Conservation (phyloP, 331 rosid species). For the Prunus yedoensis region DNA sequence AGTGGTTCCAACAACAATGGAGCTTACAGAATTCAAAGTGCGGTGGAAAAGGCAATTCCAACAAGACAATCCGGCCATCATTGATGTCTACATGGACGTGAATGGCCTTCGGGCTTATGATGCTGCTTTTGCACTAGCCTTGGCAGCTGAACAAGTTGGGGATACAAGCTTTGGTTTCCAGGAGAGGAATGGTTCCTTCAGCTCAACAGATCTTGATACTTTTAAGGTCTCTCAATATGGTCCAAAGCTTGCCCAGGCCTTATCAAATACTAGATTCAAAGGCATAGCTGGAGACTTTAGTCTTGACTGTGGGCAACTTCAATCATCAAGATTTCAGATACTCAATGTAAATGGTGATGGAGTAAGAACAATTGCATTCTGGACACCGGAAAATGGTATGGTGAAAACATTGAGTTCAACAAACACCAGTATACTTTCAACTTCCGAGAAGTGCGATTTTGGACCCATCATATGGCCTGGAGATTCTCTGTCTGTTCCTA, state of each 20-base stretch:
- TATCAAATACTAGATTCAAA: conserved; percentile 4
- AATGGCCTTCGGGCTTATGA: conserved; percentile 40
- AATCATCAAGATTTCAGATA: conserved; percentile 16
- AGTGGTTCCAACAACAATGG: conserved; percentile 10
- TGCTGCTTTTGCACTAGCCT: conserved; percentile 33
- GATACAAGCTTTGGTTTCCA: background rate
- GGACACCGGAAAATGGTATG: background rate
- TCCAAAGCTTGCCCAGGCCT: conserved; percentile 1
- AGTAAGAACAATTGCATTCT: background rate
- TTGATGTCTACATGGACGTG: conserved; percentile 8
- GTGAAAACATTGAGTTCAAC: background rate
- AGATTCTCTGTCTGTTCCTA: background rate
- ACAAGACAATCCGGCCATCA: conserved; percentile 9
- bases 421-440: background rate
- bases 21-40: conserved; percentile 13
- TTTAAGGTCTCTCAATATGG: conserved; percentile 20
- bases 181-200: background rate
- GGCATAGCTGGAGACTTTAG: conserved; percentile 33
- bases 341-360: conserved; percentile 25
- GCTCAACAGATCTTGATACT: conserved; percentile 7
- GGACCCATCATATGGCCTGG: conserved; percentile 16
- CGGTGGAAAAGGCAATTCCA: conserved; percentile 33
- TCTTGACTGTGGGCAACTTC: conserved; percentile 5
- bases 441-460: background rate
- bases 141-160: conserved; percentile 29